Evolutionary conservation across 2,329 filamentous ascomycete species (phyloP).

Genomic region (Pseudogymnoascus sp.): DNA sequence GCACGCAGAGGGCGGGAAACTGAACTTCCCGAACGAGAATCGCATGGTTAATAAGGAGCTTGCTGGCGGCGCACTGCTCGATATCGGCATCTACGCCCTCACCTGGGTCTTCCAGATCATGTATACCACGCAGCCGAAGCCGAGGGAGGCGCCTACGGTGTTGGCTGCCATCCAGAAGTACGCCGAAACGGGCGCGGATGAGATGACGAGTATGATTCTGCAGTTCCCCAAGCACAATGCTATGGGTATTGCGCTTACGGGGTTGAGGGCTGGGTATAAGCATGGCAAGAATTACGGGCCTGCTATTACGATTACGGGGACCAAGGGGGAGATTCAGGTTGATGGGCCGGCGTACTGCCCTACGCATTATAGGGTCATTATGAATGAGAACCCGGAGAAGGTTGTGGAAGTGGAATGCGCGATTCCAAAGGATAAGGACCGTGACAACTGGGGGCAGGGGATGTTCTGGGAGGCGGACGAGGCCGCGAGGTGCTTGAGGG

Average conservation of each 20-base stretch:
- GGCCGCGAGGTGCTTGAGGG: constrained; percentile 53
- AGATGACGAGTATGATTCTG: constrained; percentile 55
- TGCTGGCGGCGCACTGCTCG: constrained; percentile 59
- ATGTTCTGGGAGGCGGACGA: constrained; percentile 70
- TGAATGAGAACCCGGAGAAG: constrained; percentile 30
- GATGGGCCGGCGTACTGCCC: constrained; percentile 53
- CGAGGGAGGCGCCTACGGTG: constrained; percentile 49
- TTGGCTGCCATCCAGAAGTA: constrained; percentile 51
- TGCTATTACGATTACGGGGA: constrained; percentile 55
- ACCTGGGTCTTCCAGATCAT: constrained; percentile 67
- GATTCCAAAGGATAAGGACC: constrained; percentile 36
- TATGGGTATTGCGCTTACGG: constrained; percentile 54
- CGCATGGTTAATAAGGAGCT: constrained; percentile 64
- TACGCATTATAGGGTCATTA: constrained; percentile 43
- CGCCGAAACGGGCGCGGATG: constrained; percentile 53
- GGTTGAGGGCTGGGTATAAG: constrained; percentile 42
- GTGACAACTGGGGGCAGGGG: constrained; percentile 43
- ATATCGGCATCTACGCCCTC: constrained; percentile 62
- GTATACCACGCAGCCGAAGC: constrained; percentile 54
- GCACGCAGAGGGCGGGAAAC: constrained; percentile 44
- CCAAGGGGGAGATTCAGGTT: constrained; percentile 60
- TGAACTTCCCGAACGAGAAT: constrained; percentile 36
- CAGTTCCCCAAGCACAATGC: constrained; percentile 51
- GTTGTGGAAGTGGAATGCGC: constrained; percentile 28
- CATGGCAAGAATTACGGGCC: constrained; percentile 41